Conservation (phyloP, 345 rosid genomes). For the Linum lewisii region DNA sequence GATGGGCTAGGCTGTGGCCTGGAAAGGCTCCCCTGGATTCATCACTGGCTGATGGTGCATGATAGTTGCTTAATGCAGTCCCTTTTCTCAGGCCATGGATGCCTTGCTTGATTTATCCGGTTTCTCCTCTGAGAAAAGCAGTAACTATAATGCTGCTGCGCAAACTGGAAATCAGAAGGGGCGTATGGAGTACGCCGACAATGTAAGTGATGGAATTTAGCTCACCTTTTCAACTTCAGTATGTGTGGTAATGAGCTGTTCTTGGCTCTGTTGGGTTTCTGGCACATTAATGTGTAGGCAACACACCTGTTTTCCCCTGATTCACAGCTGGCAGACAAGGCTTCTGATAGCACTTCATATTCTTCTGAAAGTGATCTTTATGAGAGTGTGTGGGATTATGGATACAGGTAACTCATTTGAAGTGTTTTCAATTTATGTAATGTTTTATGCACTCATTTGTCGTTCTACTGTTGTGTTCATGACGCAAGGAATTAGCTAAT, state of each 20-base stretch:
- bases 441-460: slow-evolving; percentile 1
- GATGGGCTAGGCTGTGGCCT: no score
- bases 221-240: neutral
- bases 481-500: neutral
- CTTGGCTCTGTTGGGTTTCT: neutral
- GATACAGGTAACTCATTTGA: slow-evolving; percentile 42
- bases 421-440: neutral
- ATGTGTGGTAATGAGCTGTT: neutral
- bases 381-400: slow-evolving; percentile 45
- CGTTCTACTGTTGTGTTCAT: neutral
- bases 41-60: neutral
- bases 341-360: slow-evolving; percentile 44
- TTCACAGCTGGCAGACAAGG: slow-evolving; percentile 43
- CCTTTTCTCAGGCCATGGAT: slow-evolving; percentile 56
- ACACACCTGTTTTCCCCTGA: neutral
- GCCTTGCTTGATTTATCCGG: slow-evolving; percentile 58
- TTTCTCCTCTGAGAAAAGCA: slow-evolving; percentile 36
- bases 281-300: neutral
- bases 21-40: no score
- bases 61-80: neutral
- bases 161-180: slow-evolving; percentile 18
- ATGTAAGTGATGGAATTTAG: slow-evolving; percentile 40
- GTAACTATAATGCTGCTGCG: slow-evolving; percentile 18
- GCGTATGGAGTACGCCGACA: slow-evolving; percentile 30
- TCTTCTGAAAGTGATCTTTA: slow-evolving; percentile 47